phyloP scores from a whole-genome alignment of 139 green algal species.

The Chlamydomonas asymmetrica region DNA sequence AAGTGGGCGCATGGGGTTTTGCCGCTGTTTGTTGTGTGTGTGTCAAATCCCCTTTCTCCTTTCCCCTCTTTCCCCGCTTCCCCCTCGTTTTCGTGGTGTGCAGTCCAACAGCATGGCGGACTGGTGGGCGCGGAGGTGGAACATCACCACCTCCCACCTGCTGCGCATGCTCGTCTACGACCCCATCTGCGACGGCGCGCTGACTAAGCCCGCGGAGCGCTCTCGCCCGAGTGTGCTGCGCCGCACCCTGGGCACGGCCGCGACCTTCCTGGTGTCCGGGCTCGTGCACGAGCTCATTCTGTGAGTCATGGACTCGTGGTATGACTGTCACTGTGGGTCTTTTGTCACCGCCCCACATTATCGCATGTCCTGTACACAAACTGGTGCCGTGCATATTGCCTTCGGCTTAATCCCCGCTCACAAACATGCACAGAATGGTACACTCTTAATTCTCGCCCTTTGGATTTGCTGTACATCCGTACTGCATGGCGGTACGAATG shows the following conservation, averaged over 20 bases:
- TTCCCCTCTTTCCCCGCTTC: neutral
- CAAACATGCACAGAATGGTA: no score
- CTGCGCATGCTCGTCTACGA: conserved; percentile 48
- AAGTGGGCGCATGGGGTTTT: neutral
- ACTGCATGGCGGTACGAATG: no score
- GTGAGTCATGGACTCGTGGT: conserved; percentile 1
- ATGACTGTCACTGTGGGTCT: no score
- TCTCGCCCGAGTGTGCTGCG: neutral
- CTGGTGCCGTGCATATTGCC: no score
- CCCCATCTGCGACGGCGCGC: conserved; percentile 27
- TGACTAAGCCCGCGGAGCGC: conserved; percentile 1
- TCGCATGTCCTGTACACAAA: no score
- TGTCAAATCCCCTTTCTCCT: neutral
- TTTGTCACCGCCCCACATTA: no score
- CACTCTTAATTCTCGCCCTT: no score
- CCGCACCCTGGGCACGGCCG: neutral
- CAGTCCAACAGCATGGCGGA: conserved; percentile 34
- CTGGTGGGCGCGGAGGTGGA: conserved; percentile 53
- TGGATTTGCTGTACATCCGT: no score
- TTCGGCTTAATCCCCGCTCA: no score
- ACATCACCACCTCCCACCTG: conserved; percentile 38
- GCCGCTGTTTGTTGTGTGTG: neutral
- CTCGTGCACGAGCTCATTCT: conserved; percentile 40
- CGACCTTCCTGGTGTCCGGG: conserved; percentile 29
- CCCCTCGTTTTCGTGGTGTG: no score